Base-by-base conservation (phyloP, 2,329 filamentous ascomycete genomes). In the Sphaerulina musiva region DNA sequence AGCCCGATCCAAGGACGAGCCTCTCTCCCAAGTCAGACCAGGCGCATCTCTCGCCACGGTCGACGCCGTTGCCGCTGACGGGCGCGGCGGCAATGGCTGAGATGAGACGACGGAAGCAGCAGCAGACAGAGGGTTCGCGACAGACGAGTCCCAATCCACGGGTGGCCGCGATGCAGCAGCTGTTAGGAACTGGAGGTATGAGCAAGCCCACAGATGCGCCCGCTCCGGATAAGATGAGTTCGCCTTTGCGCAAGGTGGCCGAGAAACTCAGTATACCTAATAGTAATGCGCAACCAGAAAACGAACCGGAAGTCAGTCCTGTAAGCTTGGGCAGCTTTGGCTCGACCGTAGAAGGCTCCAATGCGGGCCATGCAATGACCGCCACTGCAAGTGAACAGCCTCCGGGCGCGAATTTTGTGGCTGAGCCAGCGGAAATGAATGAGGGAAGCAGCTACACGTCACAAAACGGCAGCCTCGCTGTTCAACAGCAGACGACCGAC, bases 321-420 rank as follows among this genome's bases (percentile, higher is more conserved):
- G 73, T 76, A 41, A 81, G 78, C 64, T 67, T 78, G 50, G 76
- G 76, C 8, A 79, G 78, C 59, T 79, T 80, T 62, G 78, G 74
- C 42, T 56, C 54, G 39, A 76, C 79, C 26, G 66, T 73, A 12
- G 79, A 82, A 43, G 75, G 73, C 51, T 69, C 72, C 12, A 69
- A 55, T 32, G 52, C 72, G 32, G 72, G 69, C 48, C 48, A 40
- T 9, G 58, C 62, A 8, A 65, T 68, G 63, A 75, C 76, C 26
- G 74, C 73, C 36, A 78, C 80, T 39, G 72, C 79, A 39, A 76
- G 75, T 55, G 76, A 78, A 75, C 12, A 78, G 75, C 49, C 61
- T 52, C 55, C 56, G 17, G 51, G 53, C 17, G 46, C 55, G 41
- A 61, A 62, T 23, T 66, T 65, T 53, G 65, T 68, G 42, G 67